phyloP scores from a whole-genome alignment of 768 basidiomycete genomes.

The Podaxis mareebaensis region DNA sequence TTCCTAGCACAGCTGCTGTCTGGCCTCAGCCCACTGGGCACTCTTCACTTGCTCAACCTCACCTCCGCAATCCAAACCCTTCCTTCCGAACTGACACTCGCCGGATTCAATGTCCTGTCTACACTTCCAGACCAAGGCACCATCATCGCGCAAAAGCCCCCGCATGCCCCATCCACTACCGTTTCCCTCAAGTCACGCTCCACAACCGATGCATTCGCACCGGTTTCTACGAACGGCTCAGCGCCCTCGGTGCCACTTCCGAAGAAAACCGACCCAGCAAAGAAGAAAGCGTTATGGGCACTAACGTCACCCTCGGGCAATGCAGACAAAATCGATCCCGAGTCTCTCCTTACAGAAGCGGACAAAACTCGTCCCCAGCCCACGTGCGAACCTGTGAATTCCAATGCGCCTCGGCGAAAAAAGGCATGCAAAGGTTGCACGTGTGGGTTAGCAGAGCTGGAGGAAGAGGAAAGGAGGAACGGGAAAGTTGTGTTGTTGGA shows the following conservation, averaged over 20 bases:
- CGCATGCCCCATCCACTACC: conserved; percentile 38
- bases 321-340: conserved; percentile 77
- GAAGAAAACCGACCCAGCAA: conserved; percentile 59
- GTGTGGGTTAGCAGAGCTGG: conserved; percentile 93
- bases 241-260: conserved; percentile 43
- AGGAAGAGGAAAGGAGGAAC: conserved; percentile 72
- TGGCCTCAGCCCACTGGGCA: conserved; percentile 67
- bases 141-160: conserved; percentile 74
- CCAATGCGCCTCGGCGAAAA: conserved; percentile 64
- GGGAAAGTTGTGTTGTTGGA: conserved; percentile 71
- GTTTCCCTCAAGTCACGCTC: conserved; percentile 42
- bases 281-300: conserved; percentile 90
- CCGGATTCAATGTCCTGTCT: conserved; percentile 65
- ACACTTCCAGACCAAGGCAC: conserved; percentile 36
- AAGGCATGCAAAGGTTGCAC: conserved; percentile 96
- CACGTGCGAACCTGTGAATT: conserved; percentile 66
- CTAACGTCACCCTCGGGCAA: conserved; percentile 57
- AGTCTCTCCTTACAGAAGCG: conserved; percentile 77
- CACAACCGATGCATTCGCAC: conserved; percentile 40
- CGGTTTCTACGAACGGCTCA: conserved; percentile 20
- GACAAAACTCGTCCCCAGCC: conserved; percentile 81
- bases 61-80: conserved; percentile 43
- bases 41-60: conserved; percentile 64
- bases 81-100: conserved; percentile 58
- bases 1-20: conserved; percentile 62